Percentiles rank a stretch among this genome's conserved stretches.
Conservation (phyloP, 148 eudicot species). For the Cornus controversa region DNA sequence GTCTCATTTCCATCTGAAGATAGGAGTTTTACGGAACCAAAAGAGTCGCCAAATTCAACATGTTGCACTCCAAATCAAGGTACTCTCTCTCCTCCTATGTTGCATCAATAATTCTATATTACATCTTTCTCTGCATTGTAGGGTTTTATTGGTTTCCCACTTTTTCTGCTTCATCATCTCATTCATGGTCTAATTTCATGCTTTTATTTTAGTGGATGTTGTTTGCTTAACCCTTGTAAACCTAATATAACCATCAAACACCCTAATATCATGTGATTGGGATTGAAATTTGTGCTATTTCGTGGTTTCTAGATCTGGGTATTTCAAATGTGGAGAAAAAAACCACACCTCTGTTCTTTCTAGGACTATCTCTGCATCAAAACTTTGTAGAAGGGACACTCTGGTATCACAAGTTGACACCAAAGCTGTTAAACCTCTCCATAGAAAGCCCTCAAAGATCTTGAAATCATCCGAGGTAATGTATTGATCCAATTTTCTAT, state of each 20-base stretch:
- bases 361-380: slow-evolving; percentile 29
- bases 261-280: background rate
- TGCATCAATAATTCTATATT: too few relatives aligned
- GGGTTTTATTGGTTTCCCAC: slow-evolving; percentile 5
- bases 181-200: slow-evolving; percentile 6
- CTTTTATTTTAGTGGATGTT: background rate
- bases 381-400: slow-evolving; percentile 33
- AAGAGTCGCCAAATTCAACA: slow-evolving; percentile 12
- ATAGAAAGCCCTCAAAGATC: slow-evolving; percentile 18
- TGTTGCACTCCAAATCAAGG: slow-evolving; percentile 48
- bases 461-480: slow-evolving; percentile 27
- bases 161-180: too few relatives aligned
- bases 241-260: background rate
- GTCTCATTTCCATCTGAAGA: slow-evolving; percentile 21
- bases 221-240: background rate
- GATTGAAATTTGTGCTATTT: slow-evolving; percentile 11
- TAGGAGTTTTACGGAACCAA: slow-evolving; percentile 7
- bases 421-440: slow-evolving; percentile 23
- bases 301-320: slow-evolving; percentile 26
- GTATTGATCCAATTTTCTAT: background rate
- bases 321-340: slow-evolving; percentile 20
- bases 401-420: slow-evolving; percentile 22
- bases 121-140: too few relatives aligned
- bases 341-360: slow-evolving; percentile 22
- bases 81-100: slow-evolving; percentile 7